Evolutionary conservation across 257 asterid species (phyloP).

Genomic region (Eucommia ulmoides): DNA sequence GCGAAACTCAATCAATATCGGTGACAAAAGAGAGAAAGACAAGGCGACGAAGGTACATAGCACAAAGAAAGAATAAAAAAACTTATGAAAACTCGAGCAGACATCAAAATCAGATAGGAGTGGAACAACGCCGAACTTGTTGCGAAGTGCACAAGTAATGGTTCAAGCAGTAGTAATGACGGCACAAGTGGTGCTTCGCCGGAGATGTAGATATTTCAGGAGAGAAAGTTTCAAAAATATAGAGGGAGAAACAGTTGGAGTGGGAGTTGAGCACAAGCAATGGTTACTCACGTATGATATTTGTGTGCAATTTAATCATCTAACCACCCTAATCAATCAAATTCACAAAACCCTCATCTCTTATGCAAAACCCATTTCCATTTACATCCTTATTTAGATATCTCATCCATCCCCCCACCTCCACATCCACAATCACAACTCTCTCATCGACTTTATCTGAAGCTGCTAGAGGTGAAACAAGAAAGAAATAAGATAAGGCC

Average conservation of each 20-base stretch:
- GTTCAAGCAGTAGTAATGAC: background rate
- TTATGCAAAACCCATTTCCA: background rate
- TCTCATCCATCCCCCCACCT: background rate
- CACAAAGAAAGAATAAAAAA: conserved; percentile 49
- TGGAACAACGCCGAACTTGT: conserved; percentile 7
- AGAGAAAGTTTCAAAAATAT: conserved; percentile 4
- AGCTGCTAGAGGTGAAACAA: background rate
- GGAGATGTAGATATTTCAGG: conserved; percentile 8
- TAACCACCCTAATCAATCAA: background rate
- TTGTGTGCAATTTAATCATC: too few species aligned
- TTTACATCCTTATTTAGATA: background rate
- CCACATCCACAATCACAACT: background rate
- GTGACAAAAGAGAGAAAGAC: conserved; percentile 48
- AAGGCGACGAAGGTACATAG: conserved; percentile 73
- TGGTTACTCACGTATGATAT: too few species aligned
- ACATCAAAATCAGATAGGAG: conserved; percentile 19
- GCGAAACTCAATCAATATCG: conserved; percentile 60
- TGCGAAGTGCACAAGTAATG: conserved; percentile 25
- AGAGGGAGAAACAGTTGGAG: background rate
- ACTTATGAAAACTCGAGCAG: conserved; percentile 19
- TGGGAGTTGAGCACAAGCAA: conserved; percentile 8
- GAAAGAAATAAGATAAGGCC: background rate
- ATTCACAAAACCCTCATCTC: background rate
- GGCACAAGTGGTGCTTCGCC: background rate
- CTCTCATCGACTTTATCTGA: background rate